Evolutionary conservation across 352 stramenopile genomes (phyloP), one percentile per base, ranked within the genome.

Genomic region (Phytophthora parvispora): DNA sequence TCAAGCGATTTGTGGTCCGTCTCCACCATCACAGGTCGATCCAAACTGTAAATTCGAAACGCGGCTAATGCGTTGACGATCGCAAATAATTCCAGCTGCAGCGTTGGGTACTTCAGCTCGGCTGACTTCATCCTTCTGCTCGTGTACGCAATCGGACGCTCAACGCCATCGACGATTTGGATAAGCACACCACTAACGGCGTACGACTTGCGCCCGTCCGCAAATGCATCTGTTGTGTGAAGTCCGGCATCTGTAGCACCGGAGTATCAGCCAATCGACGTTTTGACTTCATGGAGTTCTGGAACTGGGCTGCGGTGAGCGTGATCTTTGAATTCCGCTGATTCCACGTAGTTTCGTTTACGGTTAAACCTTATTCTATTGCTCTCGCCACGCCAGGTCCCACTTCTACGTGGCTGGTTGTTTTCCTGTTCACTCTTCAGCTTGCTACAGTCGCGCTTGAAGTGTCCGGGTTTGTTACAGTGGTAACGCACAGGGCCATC

Each of bases 391-490:
- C 58, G 58, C 28, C 58, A 65, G 58, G 58, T 65, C 47, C 58
- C 58, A 63, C 42, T 52, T 69, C 52, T 69, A 69, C 31, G 50
- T 69, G 61, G 52, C 38, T 57, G 9, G 0, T 60, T 50, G 60
- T 60, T 67, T 60, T 52, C 52, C 52, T 63, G 51, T 8, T 63
- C 34, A 8, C 18, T 47, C 38, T 63, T 60, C 22, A 50, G 50
- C 43, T 69, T 64, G 15, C 42, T 69, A 29, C 43, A 43, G 16
- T 59, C 51, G 18, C 58, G 51, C 15, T 59, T 59, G 45, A 63
- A 58, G 16, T 62, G 40, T 2, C 55, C 40, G 15, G 40, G 55
- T 20, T 45, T 62, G 5, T 70, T 62, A 45, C 53, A 64, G 53
- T 59, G 28, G 25, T 38, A 64, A 31, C 62, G 43, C 31, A 70